Percentiles rank a stretch among this genome's conserved stretches.
Conservation (phyloP, 768 basidiomycete species). For the Cyclocybe cylindracea region DNA sequence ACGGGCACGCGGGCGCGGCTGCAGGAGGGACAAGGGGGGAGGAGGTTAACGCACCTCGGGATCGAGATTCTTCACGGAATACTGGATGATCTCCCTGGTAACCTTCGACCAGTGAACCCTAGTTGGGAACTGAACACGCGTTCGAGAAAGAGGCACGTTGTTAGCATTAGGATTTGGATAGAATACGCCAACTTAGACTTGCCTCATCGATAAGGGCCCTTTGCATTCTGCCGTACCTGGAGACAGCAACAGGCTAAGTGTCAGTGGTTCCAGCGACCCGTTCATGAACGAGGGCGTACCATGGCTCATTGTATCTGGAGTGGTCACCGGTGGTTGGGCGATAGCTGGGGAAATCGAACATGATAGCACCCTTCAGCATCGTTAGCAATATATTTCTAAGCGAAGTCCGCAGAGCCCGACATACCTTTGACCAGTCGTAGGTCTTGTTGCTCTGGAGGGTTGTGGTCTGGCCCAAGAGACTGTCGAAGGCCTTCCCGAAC, state of each 20-base stretch:
- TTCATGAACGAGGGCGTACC: conserved; percentile 19
- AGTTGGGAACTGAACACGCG: conserved; percentile 30
- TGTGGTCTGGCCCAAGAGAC: conserved; percentile 37
- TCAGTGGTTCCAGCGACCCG: background rate
- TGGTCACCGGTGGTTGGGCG: conserved; percentile 32
- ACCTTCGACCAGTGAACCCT: conserved; percentile 40
- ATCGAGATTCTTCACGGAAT: conserved; percentile 32
- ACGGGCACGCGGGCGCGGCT: background rate
- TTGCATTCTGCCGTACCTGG: conserved; percentile 8
- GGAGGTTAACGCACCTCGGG: conserved; percentile 24
- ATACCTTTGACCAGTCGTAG: conserved; percentile 37
- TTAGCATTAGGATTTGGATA: background rate
- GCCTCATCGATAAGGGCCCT: conserved; percentile 35
- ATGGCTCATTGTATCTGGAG: conserved; percentile 34
- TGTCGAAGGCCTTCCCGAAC: conserved; percentile 37
- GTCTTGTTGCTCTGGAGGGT: conserved; percentile 27
- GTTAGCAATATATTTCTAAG: background rate
- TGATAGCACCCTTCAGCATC: conserved; percentile 31
- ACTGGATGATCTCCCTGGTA: conserved; percentile 27
- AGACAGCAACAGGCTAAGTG: background rate
- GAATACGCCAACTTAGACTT: background rate
- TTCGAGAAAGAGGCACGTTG: background rate
- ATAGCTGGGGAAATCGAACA: conserved; percentile 40
- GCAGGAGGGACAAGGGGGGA: background rate
- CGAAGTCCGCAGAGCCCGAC: background rate